Conservation (phyloP, 2,329 filamentous ascomycete species). For the Fusarium temperatum region DNA sequence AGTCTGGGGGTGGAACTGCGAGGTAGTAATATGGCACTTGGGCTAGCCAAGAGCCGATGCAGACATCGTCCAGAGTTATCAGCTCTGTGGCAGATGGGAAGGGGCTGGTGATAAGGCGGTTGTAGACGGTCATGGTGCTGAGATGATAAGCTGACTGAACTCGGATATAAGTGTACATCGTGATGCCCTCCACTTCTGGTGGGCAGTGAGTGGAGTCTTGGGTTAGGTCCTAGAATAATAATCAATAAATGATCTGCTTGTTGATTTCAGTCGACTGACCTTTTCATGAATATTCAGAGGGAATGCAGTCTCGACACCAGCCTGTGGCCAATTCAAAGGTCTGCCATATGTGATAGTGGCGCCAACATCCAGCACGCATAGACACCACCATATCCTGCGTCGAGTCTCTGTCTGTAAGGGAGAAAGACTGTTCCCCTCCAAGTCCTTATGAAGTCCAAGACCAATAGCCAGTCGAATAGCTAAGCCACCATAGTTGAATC, state of each 20-base stretch:
- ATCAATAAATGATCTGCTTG: not conserved
- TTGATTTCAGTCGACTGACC: not conserved
- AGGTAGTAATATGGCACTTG: conserved; percentile 26
- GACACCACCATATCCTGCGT: conserved; percentile 26
- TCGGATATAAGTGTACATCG: conserved; percentile 18
- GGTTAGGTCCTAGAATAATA: not conserved
- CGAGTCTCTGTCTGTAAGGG: conserved; percentile 21
- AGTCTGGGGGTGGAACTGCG: not conserved
- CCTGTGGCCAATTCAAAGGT: conserved; percentile 23
- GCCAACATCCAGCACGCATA: conserved; percentile 21
- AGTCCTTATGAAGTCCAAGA: conserved; percentile 20
- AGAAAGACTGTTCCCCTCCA: not conserved
- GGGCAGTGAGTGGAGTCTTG: conserved; percentile 7
- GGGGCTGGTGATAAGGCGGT: conserved; percentile 28
- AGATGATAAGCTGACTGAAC: conserved; percentile 29
- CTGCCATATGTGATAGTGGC: conserved; percentile 21
- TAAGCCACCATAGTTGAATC: conserved; percentile 19
- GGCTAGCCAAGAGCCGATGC: conserved; percentile 25
- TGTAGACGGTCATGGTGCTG: conserved; percentile 26
- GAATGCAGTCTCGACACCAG: conserved; percentile 20
- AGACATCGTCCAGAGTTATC: conserved; percentile 16
- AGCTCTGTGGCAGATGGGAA: conserved; percentile 26
- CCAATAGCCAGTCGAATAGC: conserved; percentile 13
- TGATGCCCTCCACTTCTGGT: conserved; percentile 20
- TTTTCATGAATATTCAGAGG: conserved; percentile 24